phyloP scores from a whole-genome alignment of 768 basidiomycete genomes.

The Suillus luteus region DNA sequence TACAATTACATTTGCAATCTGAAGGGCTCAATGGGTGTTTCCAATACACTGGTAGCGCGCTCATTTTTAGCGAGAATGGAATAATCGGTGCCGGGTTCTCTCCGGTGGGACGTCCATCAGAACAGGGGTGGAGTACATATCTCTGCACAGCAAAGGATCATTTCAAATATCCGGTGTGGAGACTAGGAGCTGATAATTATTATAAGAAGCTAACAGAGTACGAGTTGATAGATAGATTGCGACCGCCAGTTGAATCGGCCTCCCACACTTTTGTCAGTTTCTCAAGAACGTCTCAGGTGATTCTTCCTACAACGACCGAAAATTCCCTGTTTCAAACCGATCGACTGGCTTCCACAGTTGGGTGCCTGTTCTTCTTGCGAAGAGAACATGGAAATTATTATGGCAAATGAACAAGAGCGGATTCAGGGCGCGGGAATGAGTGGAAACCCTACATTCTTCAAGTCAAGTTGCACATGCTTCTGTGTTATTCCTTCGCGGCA shows the following conservation, averaged over 20 bases:
- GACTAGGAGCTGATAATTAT: slow-evolving; percentile 5
- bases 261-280: slow-evolving; percentile 10
- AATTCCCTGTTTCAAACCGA: slow-evolving; percentile 4
- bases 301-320: slow-evolving; percentile 8
- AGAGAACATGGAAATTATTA: background rate
- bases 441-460: background rate
- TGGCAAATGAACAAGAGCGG: background rate
- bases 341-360: background rate
- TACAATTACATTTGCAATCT: slow-evolving; percentile 34
- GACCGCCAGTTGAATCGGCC: slow-evolving; percentile 5
- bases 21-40: slow-evolving; percentile 34
- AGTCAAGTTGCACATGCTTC: background rate
- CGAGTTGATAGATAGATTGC: background rate
- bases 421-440: slow-evolving; percentile 1
- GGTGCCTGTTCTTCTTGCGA: slow-evolving; percentile 7
- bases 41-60: slow-evolving; percentile 13
- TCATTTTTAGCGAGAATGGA: slow-evolving; percentile 8
- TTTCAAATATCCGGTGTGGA: background rate
- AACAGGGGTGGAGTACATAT: slow-evolving; percentile 11
- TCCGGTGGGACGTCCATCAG: slow-evolving; percentile 18
- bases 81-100: slow-evolving; percentile 12
- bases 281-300: background rate
- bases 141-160: slow-evolving; percentile 18
- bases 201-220: background rate
- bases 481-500: background rate